Evolutionary conservation across 108 stramenopile genomes (phyloP).

Genomic region (Skeletonema marinoi): DNA sequence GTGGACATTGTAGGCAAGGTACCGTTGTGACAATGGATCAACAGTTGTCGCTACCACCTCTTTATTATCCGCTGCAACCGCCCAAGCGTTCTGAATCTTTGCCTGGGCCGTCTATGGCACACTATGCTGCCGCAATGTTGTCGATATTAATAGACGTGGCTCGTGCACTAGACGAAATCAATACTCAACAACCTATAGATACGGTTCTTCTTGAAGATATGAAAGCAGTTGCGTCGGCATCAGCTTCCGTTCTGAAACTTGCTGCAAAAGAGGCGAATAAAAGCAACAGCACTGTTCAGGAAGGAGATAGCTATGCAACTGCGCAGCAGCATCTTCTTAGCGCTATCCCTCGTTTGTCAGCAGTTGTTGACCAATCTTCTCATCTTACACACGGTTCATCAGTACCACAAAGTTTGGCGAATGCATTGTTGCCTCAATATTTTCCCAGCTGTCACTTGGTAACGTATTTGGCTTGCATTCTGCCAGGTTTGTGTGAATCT

Average conservation of each 20-base stretch:
- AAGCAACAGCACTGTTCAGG: not conserved
- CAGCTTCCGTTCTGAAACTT: slow-evolving; percentile 22
- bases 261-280: slow-evolving; percentile 25
- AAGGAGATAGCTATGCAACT: not conserved
- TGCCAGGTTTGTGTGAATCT: slow-evolving; percentile 57
- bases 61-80: slow-evolving; percentile 26
- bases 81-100: slow-evolving; percentile 5
- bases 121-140: slow-evolving; percentile 39
- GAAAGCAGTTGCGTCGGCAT: slow-evolving; percentile 27
- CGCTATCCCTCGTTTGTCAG: slow-evolving; percentile 31
- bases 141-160: slow-evolving; percentile 39
- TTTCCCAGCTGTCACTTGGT: slow-evolving; percentile 64
- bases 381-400: slow-evolving; percentile 23
- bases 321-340: slow-evolving; percentile 29
- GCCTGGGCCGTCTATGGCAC: slow-evolving; percentile 27
- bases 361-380: slow-evolving; percentile 28
- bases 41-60: slow-evolving; percentile 33
- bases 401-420: slow-evolving; percentile 56
- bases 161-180: slow-evolving; percentile 18
- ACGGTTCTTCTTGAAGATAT: slow-evolving; percentile 7
- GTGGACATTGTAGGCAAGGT: slow-evolving; percentile 7
- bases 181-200: not conserved
- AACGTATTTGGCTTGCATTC: slow-evolving; percentile 57
- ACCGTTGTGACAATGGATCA: slow-evolving; percentile 50
- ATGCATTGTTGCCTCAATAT: slow-evolving; percentile 60